These are phyloP conservation scores for Barnettozyma salicaria DNA, from an alignment of 805 yeast species.

Conservation along the genomic window DNA sequence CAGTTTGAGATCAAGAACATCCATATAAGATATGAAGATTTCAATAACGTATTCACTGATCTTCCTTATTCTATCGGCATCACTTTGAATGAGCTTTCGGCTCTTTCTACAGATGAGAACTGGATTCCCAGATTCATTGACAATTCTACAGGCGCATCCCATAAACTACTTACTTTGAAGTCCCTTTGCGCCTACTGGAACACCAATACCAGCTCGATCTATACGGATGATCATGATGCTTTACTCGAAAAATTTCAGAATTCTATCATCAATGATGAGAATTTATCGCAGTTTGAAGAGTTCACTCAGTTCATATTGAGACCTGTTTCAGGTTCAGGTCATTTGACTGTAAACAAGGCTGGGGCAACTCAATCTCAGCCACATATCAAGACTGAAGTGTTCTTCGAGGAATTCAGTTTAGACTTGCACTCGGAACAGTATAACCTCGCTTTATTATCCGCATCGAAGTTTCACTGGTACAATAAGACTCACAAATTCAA, in stretches of 20 bases:
- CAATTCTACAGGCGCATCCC: constrained; percentile 56
- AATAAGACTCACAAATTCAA: constrained; percentile 71
- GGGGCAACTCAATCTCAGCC: constrained; percentile 67
- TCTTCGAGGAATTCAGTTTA: constrained; percentile 85
- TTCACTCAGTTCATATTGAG: constrained; percentile 53
- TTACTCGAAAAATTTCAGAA: constrained; percentile 44
- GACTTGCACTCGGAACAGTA: constrained; percentile 83
- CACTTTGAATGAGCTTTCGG: constrained; percentile 80
- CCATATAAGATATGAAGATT: constrained; percentile 89
- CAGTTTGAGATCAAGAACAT: constrained; percentile 89
- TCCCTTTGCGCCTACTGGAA: constrained; percentile 81
- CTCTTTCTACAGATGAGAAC: constrained; percentile 76
- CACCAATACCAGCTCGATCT: constrained; percentile 51
- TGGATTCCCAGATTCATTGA: constrained; percentile 88
- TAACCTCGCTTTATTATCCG: constrained; percentile 70
- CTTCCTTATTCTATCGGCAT: constrained; percentile 78
- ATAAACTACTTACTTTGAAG: constrained; percentile 70
- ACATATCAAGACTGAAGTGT: constrained; percentile 65
- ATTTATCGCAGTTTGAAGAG: constrained; percentile 28
- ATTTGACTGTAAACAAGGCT: constrained; percentile 68
- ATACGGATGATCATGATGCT: constrained; percentile 41
- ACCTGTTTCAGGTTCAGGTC: constrained; percentile 89
- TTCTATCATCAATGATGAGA: constrained; percentile 33
- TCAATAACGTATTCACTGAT: constrained; percentile 57
- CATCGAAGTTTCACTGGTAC: constrained; percentile 76